Base-by-base conservation (phyloP, 78 protist species). In the Planoprotostelium fungivorum region DNA sequence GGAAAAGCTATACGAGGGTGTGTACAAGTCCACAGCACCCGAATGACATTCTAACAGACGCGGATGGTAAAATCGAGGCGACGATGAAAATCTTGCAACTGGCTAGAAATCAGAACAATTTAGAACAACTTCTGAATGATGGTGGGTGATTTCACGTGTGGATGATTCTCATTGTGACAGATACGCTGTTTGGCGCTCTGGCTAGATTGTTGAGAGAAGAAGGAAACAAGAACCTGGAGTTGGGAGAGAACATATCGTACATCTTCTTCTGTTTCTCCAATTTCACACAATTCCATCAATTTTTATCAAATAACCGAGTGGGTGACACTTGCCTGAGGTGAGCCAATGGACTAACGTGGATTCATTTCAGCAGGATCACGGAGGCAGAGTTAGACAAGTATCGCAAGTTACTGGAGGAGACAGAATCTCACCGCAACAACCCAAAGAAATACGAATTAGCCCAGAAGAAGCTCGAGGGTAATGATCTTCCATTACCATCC, bases 281-380 rank as follows among this genome's bases (percentile, higher is more conserved):
- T 38, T 89, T 84, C 31, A 73, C 91, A 34, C 87, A 84, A 10
- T 89, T 89, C 91, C 91, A 89, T 86, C 73, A 1, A 35, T 0
- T 10, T 29, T 63, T 89, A 36, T 0, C 35, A 28, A 0, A 83
- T 29, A 9, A 28, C 31, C 37, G 37, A 1, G 87, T 89, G 35
- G 91, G 91, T n/a, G 35, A 51, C 73, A 16, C 73, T 25, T 51
- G 73, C 73, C 5, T 51, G 73, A 51, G 16, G 73, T 51, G 16
- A 51, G 16, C 73, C 31, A 25, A 16, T 5, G 31, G 31, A 51
- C 73, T 51, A 51, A 25, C 73, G 16, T 5, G 73, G 16, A 25
- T 16, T 51, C 5, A 51, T 51, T 25, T 51, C 16, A 25, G 31
- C 5, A 51, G 73, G 16, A 51, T 51, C 5, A 51, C 73, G 16